Conservation (phyloP, 177 flowering plant genomes). For the Tripterygium wilfordii region DNA sequence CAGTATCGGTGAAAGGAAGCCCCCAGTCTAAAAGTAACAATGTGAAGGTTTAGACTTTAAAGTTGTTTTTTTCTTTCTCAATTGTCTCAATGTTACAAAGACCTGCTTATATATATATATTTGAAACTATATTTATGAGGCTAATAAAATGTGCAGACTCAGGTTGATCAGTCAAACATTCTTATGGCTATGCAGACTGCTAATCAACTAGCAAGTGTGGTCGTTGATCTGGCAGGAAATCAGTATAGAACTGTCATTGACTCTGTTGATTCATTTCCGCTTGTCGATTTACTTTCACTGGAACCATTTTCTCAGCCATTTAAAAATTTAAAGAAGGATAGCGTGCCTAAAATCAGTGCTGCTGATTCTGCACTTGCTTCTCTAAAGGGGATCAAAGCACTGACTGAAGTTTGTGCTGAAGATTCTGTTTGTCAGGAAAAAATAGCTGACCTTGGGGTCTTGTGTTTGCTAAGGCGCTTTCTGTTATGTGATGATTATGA, state of each 20-base stretch:
- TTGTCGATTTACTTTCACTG: conserved; percentile 68
- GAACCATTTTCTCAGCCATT: conserved; percentile 73
- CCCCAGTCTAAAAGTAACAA: conserved; percentile 47
- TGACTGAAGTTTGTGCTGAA: conserved; percentile 70
- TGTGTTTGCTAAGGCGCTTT: conserved; percentile 77
- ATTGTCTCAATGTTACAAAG: too few relatives aligned
- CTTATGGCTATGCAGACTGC: conserved; percentile 51
- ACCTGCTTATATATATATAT: too few relatives aligned
- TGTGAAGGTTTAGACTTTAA: conserved; percentile 72
- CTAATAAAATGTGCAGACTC: conserved; percentile 59
- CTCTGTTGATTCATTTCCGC: conserved; percentile 46
- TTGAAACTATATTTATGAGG: not conserved
- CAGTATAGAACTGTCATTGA: conserved; percentile 37
- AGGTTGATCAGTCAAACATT: conserved; percentile 71
- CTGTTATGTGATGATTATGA: conserved; percentile 90
- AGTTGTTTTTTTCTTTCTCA: too few relatives aligned
- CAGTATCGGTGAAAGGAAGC: conserved; percentile 37
- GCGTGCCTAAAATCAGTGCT: conserved; percentile 56
- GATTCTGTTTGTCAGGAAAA: conserved; percentile 54
- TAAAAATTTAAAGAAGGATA: conserved; percentile 59
- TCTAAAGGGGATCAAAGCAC: conserved; percentile 80
- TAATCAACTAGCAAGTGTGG: conserved; percentile 66
- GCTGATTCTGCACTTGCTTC: conserved; percentile 92
- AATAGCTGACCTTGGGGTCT: conserved; percentile 64
- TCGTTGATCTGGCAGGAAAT: conserved; percentile 70